A percentile compares a stretch with the other conserved stretches of the same genome.
Evolutionary conservation across 2,329 filamentous ascomycete species (phyloP).

Genomic region (Hypoxylon sp.): DNA sequence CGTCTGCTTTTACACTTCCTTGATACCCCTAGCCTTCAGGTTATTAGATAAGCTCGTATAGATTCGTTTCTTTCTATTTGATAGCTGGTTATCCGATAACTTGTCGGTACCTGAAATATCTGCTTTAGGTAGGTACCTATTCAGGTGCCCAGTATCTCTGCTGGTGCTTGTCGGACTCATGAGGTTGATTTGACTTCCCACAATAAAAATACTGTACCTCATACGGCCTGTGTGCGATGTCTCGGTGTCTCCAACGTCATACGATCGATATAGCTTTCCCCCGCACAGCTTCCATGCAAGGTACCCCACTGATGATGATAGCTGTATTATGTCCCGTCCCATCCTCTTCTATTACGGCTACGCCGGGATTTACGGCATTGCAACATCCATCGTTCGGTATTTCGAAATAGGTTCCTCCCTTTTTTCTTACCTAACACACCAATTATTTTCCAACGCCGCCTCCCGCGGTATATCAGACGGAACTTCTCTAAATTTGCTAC

Average conservation of each 20-base stretch:
- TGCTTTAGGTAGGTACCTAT: not conserved
- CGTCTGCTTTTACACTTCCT: not conserved
- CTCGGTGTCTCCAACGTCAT: slow-evolving; percentile 34
- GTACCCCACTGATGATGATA: slow-evolving; percentile 24
- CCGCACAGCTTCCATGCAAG: slow-evolving; percentile 21
- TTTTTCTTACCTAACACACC: too few relatives aligned
- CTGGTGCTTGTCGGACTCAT: not conserved
- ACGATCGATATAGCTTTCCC: slow-evolving; percentile 30
- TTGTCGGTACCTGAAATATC: not conserved
- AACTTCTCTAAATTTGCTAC: not conserved
- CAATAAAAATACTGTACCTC: not conserved
- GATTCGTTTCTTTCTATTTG: not conserved
- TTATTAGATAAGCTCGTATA: not conserved
- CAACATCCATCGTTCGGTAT: not conserved
- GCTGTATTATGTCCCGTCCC: slow-evolving; percentile 17
- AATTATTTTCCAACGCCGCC: too few relatives aligned
- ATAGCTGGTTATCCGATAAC: not conserved
- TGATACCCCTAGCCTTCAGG: slow-evolving; percentile 14
- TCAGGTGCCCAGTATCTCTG: not conserved
- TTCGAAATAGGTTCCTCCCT: not conserved
- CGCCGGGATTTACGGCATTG: slow-evolving; percentile 20
- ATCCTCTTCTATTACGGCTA: slow-evolving; percentile 24
- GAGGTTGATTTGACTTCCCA: not conserved
- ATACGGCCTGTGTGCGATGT: slow-evolving; percentile 8
- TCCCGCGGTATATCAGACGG: slow-evolving; percentile 2